phyloP scores from a whole-genome alignment of 2,329 filamentous ascomycete species.

The Hypocrella siamensis region DNA sequence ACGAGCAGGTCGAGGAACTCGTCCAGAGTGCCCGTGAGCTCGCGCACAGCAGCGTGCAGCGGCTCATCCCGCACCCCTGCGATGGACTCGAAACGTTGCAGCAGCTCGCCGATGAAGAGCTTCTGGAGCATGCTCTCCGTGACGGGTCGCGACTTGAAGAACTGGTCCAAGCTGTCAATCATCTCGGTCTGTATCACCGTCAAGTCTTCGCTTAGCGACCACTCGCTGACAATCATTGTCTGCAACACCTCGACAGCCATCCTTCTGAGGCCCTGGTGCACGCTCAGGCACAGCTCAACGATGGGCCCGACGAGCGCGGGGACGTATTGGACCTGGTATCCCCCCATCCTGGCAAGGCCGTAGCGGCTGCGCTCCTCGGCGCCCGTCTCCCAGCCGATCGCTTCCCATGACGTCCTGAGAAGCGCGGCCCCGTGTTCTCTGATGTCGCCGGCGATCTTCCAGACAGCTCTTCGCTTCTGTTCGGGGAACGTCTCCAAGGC shows the following conservation, averaged over 20 bases:
- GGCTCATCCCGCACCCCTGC: constrained; percentile 51
- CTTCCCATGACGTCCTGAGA: constrained; percentile 75
- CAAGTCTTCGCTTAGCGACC: constrained; percentile 87
- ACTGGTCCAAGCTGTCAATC: constrained; percentile 78
- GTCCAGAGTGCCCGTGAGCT: constrained; percentile 71
- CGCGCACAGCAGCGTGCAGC: constrained; percentile 59
- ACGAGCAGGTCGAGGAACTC: constrained; percentile 84
- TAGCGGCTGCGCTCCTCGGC: constrained; percentile 65
- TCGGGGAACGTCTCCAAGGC: constrained; percentile 93
- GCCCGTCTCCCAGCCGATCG: constrained; percentile 89
- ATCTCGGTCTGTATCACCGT: constrained; percentile 88
- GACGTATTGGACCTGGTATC: constrained; percentile 97
- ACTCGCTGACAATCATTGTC: constrained; percentile 97
- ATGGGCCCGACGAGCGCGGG: constrained; percentile 82
- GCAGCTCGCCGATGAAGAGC: constrained; percentile 74
- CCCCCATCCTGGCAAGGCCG: constrained; percentile 71
- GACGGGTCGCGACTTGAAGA: constrained; percentile 79
- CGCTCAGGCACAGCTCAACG: constrained; percentile 84
- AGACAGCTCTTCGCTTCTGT: constrained; percentile 88
- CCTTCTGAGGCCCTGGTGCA: constrained; percentile 76
- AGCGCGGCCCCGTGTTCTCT: constrained; percentile 81
- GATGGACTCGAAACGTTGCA: constrained; percentile 64
- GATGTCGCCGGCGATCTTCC: constrained; percentile 97
- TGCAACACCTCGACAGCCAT: constrained; percentile 89
- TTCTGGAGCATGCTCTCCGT: constrained; percentile 86